Conservation (phyloP, 148 eudicot genomes). For the Diospyros lotus region DNA sequence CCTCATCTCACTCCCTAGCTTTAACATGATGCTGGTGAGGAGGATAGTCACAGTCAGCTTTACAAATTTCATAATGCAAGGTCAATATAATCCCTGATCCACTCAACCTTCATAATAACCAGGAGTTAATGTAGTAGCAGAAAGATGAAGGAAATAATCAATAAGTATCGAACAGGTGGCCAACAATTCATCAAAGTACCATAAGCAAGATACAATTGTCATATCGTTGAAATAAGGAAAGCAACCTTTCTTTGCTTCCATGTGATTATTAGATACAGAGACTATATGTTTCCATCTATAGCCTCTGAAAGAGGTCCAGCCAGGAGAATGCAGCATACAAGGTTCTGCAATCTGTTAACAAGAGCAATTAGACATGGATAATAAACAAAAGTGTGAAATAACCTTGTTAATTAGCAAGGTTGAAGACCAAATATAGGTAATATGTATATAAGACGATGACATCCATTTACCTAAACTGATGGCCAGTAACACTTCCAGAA, state of each 20-base stretch:
- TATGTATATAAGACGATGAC: not conserved
- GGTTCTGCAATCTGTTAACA: not conserved
- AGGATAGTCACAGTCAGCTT: not conserved
- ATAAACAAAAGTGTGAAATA: not conserved
- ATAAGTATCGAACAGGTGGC: too few species aligned
- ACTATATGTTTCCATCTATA: too few species aligned
- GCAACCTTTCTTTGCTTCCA: too few species aligned
- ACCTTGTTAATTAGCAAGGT: not conserved
- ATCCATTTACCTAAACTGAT: not conserved
- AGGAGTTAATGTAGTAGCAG: not conserved
- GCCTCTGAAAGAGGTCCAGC: too few species aligned
- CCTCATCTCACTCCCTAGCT: constrained; percentile 1
- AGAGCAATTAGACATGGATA: not conserved
- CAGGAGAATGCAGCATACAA: too few species aligned
- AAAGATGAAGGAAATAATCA: not conserved
- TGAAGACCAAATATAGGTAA: not conserved
- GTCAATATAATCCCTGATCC: not conserved
- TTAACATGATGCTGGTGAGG: not conserved
- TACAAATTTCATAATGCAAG: constrained; percentile 9
- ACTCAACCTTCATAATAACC: constrained; percentile 1
- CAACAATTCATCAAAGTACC: not conserved
- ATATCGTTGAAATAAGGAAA: not conserved
- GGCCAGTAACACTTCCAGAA: not conserved
- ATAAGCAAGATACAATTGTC: not conserved
- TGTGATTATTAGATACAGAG: too few species aligned